Evolutionary conservation across 225 moss, liverwort and hornwort species (phyloP).

Genomic region (Rhytidiadelphus loreus): DNA sequence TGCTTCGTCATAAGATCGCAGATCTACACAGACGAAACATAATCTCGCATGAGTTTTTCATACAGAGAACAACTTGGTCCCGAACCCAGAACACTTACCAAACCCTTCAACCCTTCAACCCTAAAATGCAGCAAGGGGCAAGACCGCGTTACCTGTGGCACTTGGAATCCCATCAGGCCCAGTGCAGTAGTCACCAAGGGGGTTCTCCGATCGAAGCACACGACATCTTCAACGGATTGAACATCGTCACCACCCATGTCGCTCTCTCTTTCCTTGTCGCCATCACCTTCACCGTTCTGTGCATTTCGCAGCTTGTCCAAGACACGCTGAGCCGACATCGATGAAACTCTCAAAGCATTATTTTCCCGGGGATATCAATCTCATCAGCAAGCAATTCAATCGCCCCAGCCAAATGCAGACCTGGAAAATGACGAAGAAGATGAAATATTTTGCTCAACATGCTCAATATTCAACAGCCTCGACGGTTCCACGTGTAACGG

Average conservation of each 20-base stretch:
- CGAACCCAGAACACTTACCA: background rate
- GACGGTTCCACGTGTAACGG: background rate
- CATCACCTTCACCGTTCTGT: background rate
- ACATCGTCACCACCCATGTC: background rate
- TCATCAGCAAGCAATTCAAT: background rate
- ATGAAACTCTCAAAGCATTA: background rate
- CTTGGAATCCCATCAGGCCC: slow-evolving; percentile 33
- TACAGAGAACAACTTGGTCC: background rate
- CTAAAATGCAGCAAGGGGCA: background rate
- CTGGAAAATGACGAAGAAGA: background rate
- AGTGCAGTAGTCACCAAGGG: slow-evolving; percentile 22
- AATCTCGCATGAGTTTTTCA: background rate
- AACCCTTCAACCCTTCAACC: background rate
- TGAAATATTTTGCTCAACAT: background rate
- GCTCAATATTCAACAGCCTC: background rate
- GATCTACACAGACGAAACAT: slow-evolving; percentile 3
- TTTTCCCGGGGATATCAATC: background rate
- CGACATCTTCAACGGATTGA: background rate
- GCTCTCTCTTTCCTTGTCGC: background rate
- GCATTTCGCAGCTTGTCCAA: background rate
- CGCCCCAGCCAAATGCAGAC: background rate
- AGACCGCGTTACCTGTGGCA: slow-evolving; percentile 10
- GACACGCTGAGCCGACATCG: background rate
- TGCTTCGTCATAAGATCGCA: slow-evolving; percentile 17
- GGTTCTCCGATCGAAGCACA: slow-evolving; percentile 7